Conservation (phyloP, 2,329 filamentous ascomycete species). For the Aspergillus aculeatinus region DNA sequence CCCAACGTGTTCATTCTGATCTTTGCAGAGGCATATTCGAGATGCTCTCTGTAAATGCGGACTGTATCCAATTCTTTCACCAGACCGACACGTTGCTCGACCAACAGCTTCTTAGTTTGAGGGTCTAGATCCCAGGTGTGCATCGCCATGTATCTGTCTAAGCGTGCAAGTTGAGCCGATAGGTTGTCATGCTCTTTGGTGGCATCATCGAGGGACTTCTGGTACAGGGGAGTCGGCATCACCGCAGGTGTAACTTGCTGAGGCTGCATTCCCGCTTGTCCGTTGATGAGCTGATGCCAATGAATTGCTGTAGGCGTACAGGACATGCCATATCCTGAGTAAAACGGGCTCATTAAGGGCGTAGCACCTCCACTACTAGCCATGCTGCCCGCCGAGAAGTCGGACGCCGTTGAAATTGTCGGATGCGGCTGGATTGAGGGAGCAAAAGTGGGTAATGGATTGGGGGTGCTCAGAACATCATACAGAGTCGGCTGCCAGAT, state of each 20-base stretch:
- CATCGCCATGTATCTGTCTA: conserved; percentile 42
- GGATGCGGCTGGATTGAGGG: conserved; percentile 16
- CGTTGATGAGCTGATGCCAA: conserved; percentile 7
- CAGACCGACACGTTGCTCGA: conserved; percentile 38
- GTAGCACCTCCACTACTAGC: conserved; percentile 1
- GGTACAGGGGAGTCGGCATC: conserved; percentile 16
- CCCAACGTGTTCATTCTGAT: conserved; percentile 3
- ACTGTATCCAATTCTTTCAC: conserved; percentile 39
- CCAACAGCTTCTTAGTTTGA: conserved; percentile 33
- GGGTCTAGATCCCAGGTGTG: conserved; percentile 39
- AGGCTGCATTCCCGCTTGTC: conserved; percentile 9
- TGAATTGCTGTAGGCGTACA: conserved; percentile 13
- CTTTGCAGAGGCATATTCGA: conserved; percentile 27
- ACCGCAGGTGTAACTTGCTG: conserved; percentile 12
- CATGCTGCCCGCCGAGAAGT: conserved; percentile 10
- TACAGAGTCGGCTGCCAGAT: conserved; percentile 19
- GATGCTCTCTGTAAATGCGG: conserved; percentile 38
- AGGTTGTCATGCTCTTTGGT: conserved; percentile 31
- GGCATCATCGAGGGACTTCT: conserved; percentile 31
- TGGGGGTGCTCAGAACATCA: conserved; percentile 16
- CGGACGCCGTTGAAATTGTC: conserved; percentile 9
- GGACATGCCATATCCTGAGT: conserved; percentile 10
- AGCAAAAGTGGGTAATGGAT: conserved; percentile 12
- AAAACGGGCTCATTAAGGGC: conserved; percentile 9
- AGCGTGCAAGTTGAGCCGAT: conserved; percentile 33